Base-by-base conservation (phyloP, 2,329 filamentous ascomycete genomes). In the Talaromyces sp. region DNA sequence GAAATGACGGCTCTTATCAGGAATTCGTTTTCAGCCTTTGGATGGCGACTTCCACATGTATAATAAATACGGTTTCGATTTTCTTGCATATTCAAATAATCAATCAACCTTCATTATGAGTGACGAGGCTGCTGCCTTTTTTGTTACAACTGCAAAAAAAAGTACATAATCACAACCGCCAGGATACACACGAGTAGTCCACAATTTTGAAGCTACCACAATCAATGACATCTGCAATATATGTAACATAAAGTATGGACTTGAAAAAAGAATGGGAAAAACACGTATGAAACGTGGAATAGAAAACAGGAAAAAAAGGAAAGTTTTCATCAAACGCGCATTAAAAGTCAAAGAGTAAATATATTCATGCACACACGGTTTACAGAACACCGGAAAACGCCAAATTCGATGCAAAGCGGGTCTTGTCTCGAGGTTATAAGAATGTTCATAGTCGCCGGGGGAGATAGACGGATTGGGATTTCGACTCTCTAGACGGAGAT, bases 281-380 rank as follows among this genome's bases (percentile, higher is more conserved):
- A 31, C 23, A 31, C 28, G 18, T 53, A 53, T 16, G 50, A 23
- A 30, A 30, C n/a, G 27, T 53, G 50, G 30, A 53, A 53, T n/a
- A 31, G 28, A 33, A 52, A 30, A 31, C 23, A 27, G 31, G 9
- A 31, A 1, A 62, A 56, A 59, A 50, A 53, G 53, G 55, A 53
- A 63, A 61, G 65, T 56, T 63, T 31, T 47, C 36, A 50, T 47
- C 40, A 57, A 53, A 23, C 14, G 27, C 27, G 30, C 50, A 16
- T 53, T 47, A 5, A 27, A 53, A n/a, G 6, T 53, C 50, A 53
- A 18, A n/a, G 14, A 53, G 14, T 16, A 53, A 53, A 53, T 53
- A 53, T 53, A 53, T 53, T 31, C 30, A 53, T 53, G 50, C 50
- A 47, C 44, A 47, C 44, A 27, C 30, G 28, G 27, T 16, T 18